Base-by-base conservation (phyloP, 2,329 filamentous ascomycete species). In the Aureobasidium mangrovei region DNA sequence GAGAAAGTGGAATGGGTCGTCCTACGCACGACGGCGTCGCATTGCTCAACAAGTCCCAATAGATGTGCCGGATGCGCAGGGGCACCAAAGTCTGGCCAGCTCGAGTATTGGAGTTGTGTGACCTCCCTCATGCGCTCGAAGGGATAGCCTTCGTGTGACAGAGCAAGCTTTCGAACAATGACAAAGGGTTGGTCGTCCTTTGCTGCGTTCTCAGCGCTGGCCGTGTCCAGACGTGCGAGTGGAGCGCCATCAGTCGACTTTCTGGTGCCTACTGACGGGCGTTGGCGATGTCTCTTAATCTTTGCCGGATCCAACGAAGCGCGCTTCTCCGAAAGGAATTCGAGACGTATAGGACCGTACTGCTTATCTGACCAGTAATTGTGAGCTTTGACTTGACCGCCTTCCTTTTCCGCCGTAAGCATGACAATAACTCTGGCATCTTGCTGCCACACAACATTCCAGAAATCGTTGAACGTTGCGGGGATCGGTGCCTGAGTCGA, bases 21-120 rank as follows among this genome's bases (percentile, higher is more conserved):
- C 68, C 74, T 62, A 71, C 78, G 55, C 70, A 80, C 61, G 69
- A 85, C 72, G 77, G 86, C 79, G 83, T 89, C 93, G 62, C 86
- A 88, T 51, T 95, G 80, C 68, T 96, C 90, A n/a, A 97, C 87
- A 12, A 98, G 73, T 2, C 85, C 87, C 12, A 98, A 77, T 2
- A 98, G 77, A 63, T 97, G 90, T 4, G 83, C 82, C 1, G 93
- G 90, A 63, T 94, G 86, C 0, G 93, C 90, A 0, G 91, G 91
- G 0, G 90, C 86, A 24, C 93, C 93, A 69, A 97, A 96, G 65
- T 98, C 93, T 0, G 93, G 93, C 93, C 93, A 98, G n/a, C 86
- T 84, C 0, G 89, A 83, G 67, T 96, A 97, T 66, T 97, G 91
- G 10, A 98, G 74, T 62, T 98, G 93, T 0, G 91, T 96, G 58